phyloP scores from a whole-genome alignment of 2,329 filamentous ascomycete species.

The Botrytis tulipae region DNA sequence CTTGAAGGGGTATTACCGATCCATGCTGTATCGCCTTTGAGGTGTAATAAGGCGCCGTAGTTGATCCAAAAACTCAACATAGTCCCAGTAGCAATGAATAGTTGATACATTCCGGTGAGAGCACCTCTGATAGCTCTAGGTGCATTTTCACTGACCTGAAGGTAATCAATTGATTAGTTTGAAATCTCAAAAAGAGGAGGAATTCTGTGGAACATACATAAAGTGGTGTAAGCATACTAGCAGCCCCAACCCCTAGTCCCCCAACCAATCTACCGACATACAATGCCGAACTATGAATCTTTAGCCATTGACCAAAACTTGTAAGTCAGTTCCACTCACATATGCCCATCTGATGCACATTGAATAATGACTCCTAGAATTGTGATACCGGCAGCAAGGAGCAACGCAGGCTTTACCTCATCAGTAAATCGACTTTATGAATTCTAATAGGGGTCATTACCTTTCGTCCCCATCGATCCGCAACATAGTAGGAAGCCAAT shows the following conservation, averaged over 20 bases:
- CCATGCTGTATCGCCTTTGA: slow-evolving; percentile 17
- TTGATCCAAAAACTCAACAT: slow-evolving; percentile 45
- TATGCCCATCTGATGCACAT: slow-evolving; percentile 56
- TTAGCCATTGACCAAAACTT: background rate
- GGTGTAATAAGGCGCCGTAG: slow-evolving; percentile 41
- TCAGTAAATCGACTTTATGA: background rate
- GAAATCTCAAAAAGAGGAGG: slow-evolving; percentile 37
- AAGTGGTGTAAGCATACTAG: slow-evolving; percentile 41
- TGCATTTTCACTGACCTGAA: slow-evolving; percentile 48
- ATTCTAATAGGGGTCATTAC: slow-evolving; percentile 8
- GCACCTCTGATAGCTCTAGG: slow-evolving; percentile 52
- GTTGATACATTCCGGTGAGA: slow-evolving; percentile 50
- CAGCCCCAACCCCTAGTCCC: slow-evolving; percentile 51
- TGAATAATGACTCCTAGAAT: slow-evolving; percentile 64
- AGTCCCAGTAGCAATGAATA: slow-evolving; percentile 43
- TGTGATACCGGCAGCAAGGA: slow-evolving; percentile 56
- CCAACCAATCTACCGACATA: slow-evolving; percentile 61
- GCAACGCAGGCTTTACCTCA: slow-evolving; percentile 42
- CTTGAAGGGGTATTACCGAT: background rate
- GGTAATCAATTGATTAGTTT: slow-evolving; percentile 44
- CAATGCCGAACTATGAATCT: slow-evolving; percentile 47
- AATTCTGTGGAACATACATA: slow-evolving; percentile 30
- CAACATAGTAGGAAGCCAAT: slow-evolving; percentile 46
- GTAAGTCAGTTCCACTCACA: slow-evolving; percentile 37
- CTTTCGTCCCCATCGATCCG: slow-evolving; percentile 39